Evolutionary conservation across 164 flowering plant genomes (phyloP), one percentile per base, ranked within the genome.

Genomic region (Vitis vinifera): DNA sequence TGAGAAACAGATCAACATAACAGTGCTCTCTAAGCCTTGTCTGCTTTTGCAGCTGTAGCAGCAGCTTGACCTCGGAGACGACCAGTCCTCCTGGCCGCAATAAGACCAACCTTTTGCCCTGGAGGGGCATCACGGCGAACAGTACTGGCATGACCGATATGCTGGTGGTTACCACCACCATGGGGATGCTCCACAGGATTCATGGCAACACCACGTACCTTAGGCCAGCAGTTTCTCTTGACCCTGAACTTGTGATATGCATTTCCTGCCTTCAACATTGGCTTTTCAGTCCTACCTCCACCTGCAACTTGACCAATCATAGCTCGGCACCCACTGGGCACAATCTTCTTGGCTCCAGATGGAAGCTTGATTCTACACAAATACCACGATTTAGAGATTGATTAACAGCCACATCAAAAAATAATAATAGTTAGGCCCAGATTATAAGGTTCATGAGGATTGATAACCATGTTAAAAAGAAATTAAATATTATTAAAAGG

Each of bases 271-370:
- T 84, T 87, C 23, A 84, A 72, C 53, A 87, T 59, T 0, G 90
- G 90, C 74, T 87, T 85, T 81, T 85, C 88, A 64, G 90, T 87
- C 53, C 90, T 71, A 0, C 88, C 88, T 59, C 90, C 90, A 52
- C 90, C 90, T 15, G 91, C 91, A 75, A 87, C 86, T 66, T 87
- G 91, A 0, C 91, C 91, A 65, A 87, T 68, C 90, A 87, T 87
- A 17, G 88, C 88, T 55, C 87, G 80, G 73, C 88, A 87, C 4
- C 84, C 85, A 75, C 84, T 85, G 4, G 89, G 87, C 8, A 87
- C 80, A 59, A 87, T 82, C 71, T 87, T 87, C 80, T 85, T 87
- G 51, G 90, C 68, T n/a, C 90, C 86, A 50, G 91, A 85, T 10
- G 89, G 91, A 16, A 87, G 89, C 67, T 87, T 87, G 58, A 87